Evolutionary conservation across 371 early-diverging fungal genomes (phyloP), one percentile per base, ranked within the genome.

Genomic region (Saksenaea oblongispora): DNA sequence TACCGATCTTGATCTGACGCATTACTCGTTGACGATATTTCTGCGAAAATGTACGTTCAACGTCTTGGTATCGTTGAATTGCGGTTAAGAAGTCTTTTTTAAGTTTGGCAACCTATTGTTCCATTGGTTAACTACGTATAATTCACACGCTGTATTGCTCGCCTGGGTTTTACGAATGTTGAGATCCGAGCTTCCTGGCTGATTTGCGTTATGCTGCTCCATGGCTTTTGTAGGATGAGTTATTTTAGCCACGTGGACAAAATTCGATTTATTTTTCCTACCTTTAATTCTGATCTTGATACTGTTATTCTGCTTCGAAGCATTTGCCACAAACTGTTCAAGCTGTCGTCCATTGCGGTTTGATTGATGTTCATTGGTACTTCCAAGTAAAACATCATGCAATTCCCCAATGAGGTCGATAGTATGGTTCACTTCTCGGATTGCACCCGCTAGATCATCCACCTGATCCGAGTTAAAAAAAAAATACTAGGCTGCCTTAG

Each of bases 11-110:
- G 65, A 85, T 87, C 64, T 94, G 93, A 63, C 89, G 69, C 72
- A 92, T 89, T 81, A 94, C 82, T 37, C 91, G 81, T 55, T 86
- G 85, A 63, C 89, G 88, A 63, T 89, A 88, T 65, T 89, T 89
- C 59, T 86, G 83, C 58, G 90, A 84, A 67, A 87, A 90, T 59
- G 83, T 84, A 44, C 82, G 83, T 70, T 93, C 91, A 2, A 90
- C 79, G 5, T 79, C 74, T 73, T 91, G 90, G 66, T 91, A 93
- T 9, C 87, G 87, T 54, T 84, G 85, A 80, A 94, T 90, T 8
- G 86, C 82, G 34, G 90, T 89, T 72, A 92, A 63, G 64, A 94
- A 93, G 69, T 84, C 87, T 60, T 90, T 88, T 35, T 87, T 36
- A 24, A 39, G 37, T 13, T 58, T 35, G 58, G 37, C 59, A 41